Evolutionary conservation across 2,329 filamentous ascomycete genomes (phyloP), one percentile per base, ranked within the genome.

Genomic region (Ophiostoma tasmaniense): DNA sequence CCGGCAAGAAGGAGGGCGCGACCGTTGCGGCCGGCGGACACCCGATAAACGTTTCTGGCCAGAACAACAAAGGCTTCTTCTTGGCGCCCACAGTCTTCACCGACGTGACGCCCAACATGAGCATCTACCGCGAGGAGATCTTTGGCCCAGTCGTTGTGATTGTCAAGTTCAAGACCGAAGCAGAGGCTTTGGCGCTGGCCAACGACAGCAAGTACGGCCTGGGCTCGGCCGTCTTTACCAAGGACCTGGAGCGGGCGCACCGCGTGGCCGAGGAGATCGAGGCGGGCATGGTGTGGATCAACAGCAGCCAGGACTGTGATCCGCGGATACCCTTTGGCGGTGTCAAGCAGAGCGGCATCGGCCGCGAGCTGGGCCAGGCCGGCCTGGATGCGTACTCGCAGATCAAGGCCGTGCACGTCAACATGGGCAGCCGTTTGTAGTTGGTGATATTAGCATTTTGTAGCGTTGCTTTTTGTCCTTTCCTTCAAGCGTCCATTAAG

Each of bases 121-220:
- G 92, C 69, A 79, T 95, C 20, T 94, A 89, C 78, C 80, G 85
- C 73, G 87, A 84, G 1, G 92, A 96, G 78, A 89, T 86, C 0
- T 96, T 96, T 74, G 92, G 91, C 0, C 92, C 92, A 0, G 87
- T 86, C 0, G 89, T 93, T 0, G 87, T 87, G 14, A 75, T 95
- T 25, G 85, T 89, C 17, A 81, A 84, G 28, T 82, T 93, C 42
- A 82, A 87, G 17, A 82, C 79, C 2, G 89, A 91, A 64, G 89
- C 92, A 35, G 89, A 93, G 72, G 91, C 90, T 0, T 78, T 95
- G 28, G 79, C 82, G 42, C 80, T 94, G 28, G 90, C 91, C 11
- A 96, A 96, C 75, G 90, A 94, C 73, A 92, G 90, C 1, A 89
- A 92, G 66, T 95, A 93, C 75, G 92, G 91, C 2, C 82, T 96